phyloP scores from a whole-genome alignment of 176 grass and related monocot species.

The Thinopyrum elongatum region DNA sequence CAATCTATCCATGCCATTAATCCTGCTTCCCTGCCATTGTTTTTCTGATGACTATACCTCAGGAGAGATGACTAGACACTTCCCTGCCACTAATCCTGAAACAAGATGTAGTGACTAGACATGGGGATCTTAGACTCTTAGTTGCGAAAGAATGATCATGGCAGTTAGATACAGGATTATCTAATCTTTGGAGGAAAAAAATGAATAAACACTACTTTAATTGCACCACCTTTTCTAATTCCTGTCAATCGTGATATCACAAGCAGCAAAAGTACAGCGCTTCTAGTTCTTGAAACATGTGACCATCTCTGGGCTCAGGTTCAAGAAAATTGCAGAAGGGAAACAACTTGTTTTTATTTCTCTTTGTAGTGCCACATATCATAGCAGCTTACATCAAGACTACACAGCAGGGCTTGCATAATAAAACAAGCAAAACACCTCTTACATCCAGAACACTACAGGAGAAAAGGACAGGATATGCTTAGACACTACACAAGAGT shows the following conservation, averaged over 20 bases:
- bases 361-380: not conserved
- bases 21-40: too few relatives aligned
- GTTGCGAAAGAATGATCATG: not conserved
- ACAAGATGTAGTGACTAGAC: not conserved
- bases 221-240: too few relatives aligned
- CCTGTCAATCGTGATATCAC: too few relatives aligned
- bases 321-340: not conserved
- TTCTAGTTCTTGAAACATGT: too few relatives aligned
- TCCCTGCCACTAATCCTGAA: not conserved
- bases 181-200: too few relatives aligned
- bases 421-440: not conserved
- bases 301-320: not conserved
- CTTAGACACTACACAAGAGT: not conserved
- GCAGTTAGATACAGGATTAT: too few relatives aligned
- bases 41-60: not conserved
- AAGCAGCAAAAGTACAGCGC: too few relatives aligned
- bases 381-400: not conserved
- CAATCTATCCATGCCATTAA: too few relatives aligned
- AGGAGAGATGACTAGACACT: not conserved
- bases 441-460: constrained; percentile 9
- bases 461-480: not conserved
- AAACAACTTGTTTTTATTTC: not conserved
- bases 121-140: not conserved
- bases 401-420: not conserved
- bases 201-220: too few relatives aligned